Percentiles rank a stretch among this genome's conserved stretches.
Conservation (phyloP, 129 eudicot genomes). For the Helianthus tuberosus region DNA sequence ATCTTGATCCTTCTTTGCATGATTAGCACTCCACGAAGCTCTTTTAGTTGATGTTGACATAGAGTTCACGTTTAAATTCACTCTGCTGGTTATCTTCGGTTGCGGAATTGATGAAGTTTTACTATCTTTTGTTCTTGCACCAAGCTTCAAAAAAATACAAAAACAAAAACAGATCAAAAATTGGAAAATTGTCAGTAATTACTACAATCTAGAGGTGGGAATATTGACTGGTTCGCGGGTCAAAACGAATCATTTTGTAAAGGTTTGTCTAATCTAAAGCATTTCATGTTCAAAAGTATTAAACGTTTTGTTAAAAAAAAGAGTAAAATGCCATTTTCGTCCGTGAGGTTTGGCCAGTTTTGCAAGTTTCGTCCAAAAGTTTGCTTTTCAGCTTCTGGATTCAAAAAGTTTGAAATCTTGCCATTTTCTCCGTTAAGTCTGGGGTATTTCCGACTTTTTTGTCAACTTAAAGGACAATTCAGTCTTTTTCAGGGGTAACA, state of each 20-base stretch:
- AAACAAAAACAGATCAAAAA: slow-evolving; percentile 8
- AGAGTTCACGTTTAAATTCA: slow-evolving; percentile 29
- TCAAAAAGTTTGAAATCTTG: no score
- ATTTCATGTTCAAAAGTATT: no score
- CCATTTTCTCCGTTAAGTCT: no score
- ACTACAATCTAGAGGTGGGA: not conserved
- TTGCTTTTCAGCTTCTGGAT: no score
- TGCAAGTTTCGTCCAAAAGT: no score
- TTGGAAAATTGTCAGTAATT: slow-evolving; percentile 9
- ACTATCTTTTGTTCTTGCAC: slow-evolving; percentile 36
- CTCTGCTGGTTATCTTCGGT: slow-evolving; percentile 43
- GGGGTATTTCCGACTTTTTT: no score
- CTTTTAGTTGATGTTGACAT: slow-evolving; percentile 49
- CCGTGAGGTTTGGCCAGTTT: no score
- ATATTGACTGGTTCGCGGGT: not conserved
- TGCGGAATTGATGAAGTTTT: slow-evolving; percentile 40
- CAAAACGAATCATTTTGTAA: not conserved
- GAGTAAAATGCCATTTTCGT: no score
- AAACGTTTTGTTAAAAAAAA: no score
- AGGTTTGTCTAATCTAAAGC: not conserved
- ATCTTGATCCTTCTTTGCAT: slow-evolving; percentile 42
- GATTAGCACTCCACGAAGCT: slow-evolving; percentile 54
- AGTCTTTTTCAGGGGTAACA: no score
- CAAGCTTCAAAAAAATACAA: slow-evolving; percentile 34
- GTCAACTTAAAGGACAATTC: no score